Percentiles rank a stretch among this genome's conserved stretches.
phyloP scores from a whole-genome alignment of 2,329 filamentous ascomycete genomes.

The Pezicula radicicola region DNA sequence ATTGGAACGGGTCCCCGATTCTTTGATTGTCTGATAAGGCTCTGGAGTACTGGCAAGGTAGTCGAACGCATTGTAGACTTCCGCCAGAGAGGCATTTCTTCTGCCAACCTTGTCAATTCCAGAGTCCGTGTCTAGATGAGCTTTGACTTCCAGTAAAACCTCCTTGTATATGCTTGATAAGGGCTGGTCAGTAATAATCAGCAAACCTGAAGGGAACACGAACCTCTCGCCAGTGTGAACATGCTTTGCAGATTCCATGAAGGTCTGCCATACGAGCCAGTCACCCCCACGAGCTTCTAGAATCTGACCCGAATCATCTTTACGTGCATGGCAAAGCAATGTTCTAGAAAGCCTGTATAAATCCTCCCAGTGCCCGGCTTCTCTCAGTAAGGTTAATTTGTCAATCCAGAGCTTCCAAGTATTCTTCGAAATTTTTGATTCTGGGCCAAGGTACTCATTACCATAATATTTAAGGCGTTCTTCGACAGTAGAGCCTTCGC shows the following conservation, averaged over 20 bases:
- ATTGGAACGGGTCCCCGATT: not conserved
- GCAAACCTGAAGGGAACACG: conserved; percentile 3
- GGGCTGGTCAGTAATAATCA: no score
- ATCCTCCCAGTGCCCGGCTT: conserved; percentile 22
- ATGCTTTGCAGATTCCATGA: conserved; percentile 20
- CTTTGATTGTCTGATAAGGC: not conserved
- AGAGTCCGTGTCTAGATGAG: conserved; percentile 24
- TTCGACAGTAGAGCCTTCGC: conserved; percentile 16
- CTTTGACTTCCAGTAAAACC: conserved; percentile 22
- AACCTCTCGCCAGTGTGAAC: conserved; percentile 19
- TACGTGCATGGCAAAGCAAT: conserved; percentile 25
- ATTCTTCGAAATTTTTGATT: conserved; percentile 28
- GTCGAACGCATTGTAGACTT: conserved; percentile 20
- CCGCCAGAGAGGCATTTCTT: conserved; percentile 29
- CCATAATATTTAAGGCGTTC: conserved; percentile 24
- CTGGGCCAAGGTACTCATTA: conserved; percentile 26
- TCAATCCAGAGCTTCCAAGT: conserved; percentile 30
- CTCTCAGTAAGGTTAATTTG: conserved; percentile 22
- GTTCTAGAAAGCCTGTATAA: conserved; percentile 20
- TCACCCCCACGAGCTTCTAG: conserved; percentile 26
- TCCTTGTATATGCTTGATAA: conserved; percentile 1
- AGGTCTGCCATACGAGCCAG: conserved; percentile 30
- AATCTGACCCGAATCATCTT: conserved; percentile 20
- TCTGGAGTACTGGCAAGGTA: conserved; percentile 4
- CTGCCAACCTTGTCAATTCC: conserved; percentile 29